A percentile compares a stretch with the other conserved stretches of the same genome.
Evolutionary conservation across 495 filamentous ascomycete species (phyloP).

Genomic region (Thozetella sp.): DNA sequence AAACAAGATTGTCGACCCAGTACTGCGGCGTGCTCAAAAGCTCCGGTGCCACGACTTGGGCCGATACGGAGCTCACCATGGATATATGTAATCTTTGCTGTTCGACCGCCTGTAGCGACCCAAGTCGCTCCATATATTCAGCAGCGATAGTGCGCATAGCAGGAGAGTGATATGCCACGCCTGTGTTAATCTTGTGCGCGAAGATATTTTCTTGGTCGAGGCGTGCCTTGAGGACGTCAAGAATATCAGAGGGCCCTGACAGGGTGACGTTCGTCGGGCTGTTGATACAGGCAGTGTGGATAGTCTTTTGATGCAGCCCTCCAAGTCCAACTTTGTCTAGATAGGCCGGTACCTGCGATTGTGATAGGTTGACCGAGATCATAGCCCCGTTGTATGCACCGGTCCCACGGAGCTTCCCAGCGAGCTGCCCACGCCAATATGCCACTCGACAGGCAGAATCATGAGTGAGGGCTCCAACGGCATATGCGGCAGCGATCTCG

Average conservation of each 20-base stretch:
- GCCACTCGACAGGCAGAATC: conserved; percentile 51
- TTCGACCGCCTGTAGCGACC: conserved; percentile 10
- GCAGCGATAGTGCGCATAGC: conserved; percentile 44
- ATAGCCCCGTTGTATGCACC: conserved; percentile 40
- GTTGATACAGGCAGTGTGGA: conserved; percentile 48
- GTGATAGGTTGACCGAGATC: conserved; percentile 38
- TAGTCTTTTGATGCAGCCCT: conserved; percentile 14
- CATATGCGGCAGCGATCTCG: conserved; percentile 56
- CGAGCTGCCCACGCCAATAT: conserved; percentile 33
- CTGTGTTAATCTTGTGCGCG: conserved; percentile 32
- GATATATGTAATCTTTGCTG: conserved; percentile 11
- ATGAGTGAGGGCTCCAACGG: conserved; percentile 38
- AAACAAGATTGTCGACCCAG: conserved; percentile 39
- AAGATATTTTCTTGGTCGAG: conserved; percentile 31
- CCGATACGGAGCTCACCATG: conserved; percentile 46
- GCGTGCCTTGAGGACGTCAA: conserved; percentile 27
- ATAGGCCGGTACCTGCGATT: conserved; percentile 22
- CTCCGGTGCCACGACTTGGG: conserved; percentile 30
- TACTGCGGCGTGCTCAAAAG: conserved; percentile 17
- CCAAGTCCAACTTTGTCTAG: conserved; percentile 12
- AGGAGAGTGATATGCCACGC: conserved; percentile 45
- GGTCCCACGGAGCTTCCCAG: conserved; percentile 19
- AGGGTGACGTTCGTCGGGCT: conserved; percentile 47
- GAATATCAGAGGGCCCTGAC: conserved; percentile 35
- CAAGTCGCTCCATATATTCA: conserved; percentile 26